phyloP scores from a whole-genome alignment of 352 stramenopile genomes.

The Paralagenidium karlingii region DNA sequence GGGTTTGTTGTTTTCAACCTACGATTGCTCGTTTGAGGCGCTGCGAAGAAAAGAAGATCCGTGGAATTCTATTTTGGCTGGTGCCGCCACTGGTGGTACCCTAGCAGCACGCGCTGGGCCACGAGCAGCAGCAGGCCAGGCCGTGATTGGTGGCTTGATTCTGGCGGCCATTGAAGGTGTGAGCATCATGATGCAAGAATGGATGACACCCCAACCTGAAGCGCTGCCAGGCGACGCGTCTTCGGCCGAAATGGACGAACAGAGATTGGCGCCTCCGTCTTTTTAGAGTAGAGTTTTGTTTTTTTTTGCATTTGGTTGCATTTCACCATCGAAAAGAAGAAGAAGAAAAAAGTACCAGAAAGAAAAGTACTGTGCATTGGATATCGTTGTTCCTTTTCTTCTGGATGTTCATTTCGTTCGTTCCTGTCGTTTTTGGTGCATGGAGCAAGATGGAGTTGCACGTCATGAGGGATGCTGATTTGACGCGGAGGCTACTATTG shows the following conservation, averaged over 20 bases:
- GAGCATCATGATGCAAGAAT: slow-evolving; percentile 92
- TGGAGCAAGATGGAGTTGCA: too few relatives aligned
- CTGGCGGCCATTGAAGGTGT: slow-evolving; percentile 96
- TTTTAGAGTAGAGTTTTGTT: slow-evolving; percentile 4
- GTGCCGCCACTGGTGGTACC: slow-evolving; percentile 92
- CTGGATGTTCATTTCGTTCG: background rate
- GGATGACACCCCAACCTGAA: slow-evolving; percentile 51
- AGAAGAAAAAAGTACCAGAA: background rate
- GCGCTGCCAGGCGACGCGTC: slow-evolving; percentile 26
- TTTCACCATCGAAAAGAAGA: slow-evolving; percentile 3
- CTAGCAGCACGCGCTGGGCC: slow-evolving; percentile 91
- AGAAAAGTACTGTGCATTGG: too few relatives aligned
- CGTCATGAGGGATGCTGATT: too few relatives aligned
- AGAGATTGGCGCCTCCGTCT: slow-evolving; percentile 70
- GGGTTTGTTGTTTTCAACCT: slow-evolving; percentile 96
- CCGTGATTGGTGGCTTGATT: slow-evolving; percentile 91
- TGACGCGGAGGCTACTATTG: too few relatives aligned
- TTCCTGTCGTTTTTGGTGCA: too few relatives aligned
- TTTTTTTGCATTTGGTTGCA: slow-evolving; percentile 1
- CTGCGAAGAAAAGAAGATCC: slow-evolving; percentile 98
- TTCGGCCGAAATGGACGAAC: slow-evolving; percentile 57
- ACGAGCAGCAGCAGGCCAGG: slow-evolving; percentile 87
- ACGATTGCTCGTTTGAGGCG: slow-evolving; percentile 95
- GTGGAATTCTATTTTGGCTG: slow-evolving; percentile 98
- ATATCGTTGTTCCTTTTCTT: background rate